Conservation (phyloP, 208 protist species). For the Endotrypanum monterogeii region DNA sequence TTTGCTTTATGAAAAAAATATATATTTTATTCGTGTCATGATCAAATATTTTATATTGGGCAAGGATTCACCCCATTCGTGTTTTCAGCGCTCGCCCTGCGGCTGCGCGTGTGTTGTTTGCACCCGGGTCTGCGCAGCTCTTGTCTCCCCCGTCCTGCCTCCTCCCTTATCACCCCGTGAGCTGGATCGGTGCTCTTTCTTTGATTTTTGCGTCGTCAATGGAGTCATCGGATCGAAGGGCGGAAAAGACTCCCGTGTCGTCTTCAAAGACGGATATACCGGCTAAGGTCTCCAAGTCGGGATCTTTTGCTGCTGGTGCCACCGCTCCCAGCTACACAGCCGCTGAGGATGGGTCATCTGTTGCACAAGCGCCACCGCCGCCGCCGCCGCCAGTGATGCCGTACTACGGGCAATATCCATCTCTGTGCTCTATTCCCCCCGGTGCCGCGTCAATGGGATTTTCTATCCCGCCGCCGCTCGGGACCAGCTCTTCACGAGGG, state of each 20-base stretch:
- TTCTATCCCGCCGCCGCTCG: constrained; percentile 11
- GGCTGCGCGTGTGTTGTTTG: not conserved
- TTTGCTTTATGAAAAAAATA: not conserved
- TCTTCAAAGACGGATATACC: constrained; percentile 9
- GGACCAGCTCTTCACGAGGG: constrained; percentile 20
- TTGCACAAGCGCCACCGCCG: constrained; percentile 17
- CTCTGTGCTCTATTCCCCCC: constrained; percentile 24
- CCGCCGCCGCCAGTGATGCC: constrained; percentile 20
- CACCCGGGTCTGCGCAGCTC: not conserved
- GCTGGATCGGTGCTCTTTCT: not conserved
- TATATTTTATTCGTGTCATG: not conserved
- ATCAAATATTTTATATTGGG: not conserved
- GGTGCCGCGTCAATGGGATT: constrained; percentile 23
- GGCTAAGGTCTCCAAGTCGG: constrained; percentile 9
- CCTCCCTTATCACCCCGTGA: not conserved
- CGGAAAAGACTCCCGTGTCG: constrained; percentile 12
- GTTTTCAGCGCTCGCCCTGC: not conserved
- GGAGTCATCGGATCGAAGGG: constrained; percentile 15
- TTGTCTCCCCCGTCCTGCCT: not conserved
- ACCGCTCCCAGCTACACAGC: constrained; percentile 12
- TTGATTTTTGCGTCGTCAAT: not conserved
- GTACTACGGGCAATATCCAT: constrained; percentile 32
- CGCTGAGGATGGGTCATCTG: constrained; percentile 1
- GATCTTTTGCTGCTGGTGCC: not conserved
- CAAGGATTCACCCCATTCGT: not conserved